phyloP scores from a whole-genome alignment of 345 rosid genomes.

The Citrus inodora region DNA sequence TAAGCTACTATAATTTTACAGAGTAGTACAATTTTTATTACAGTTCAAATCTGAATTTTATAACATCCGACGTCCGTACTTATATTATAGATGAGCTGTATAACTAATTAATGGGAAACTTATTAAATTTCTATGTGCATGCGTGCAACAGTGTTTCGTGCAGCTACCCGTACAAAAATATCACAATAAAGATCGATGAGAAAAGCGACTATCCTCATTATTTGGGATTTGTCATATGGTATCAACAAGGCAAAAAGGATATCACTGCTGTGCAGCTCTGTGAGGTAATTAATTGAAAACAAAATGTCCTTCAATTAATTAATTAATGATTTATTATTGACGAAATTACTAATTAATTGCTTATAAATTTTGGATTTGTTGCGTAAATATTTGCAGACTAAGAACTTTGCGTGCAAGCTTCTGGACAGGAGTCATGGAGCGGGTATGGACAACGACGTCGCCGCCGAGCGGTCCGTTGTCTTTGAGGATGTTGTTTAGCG shows the following conservation, averaged over 20 bases:
- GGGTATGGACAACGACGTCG: constrained; percentile 49
- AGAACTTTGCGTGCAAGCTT: constrained; percentile 51
- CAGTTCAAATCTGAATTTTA: too few relatives aligned
- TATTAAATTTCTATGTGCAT: neutral
- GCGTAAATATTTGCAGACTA: constrained; percentile 33
- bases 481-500: constrained; percentile 58
- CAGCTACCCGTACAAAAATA: constrained; percentile 54
- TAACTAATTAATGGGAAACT: neutral
- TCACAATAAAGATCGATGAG: constrained; percentile 67
- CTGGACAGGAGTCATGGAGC: constrained; percentile 50
- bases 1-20: too few relatives aligned
- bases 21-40: too few relatives aligned
- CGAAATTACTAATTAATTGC: neutral
- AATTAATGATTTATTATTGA: neutral
- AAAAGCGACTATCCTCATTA: constrained; percentile 62
- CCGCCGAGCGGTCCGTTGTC: constrained; percentile 61
- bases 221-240: constrained; percentile 56
- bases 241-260: constrained; percentile 65
- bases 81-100: too few relatives aligned
- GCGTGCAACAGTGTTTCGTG: constrained; percentile 48
- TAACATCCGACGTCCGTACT: too few relatives aligned
- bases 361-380: neutral
- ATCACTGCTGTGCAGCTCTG: constrained; percentile 73
- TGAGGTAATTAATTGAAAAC: constrained; percentile 36
- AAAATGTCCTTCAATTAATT: neutral